phyloP scores from a whole-genome alignment of 192 early-diverging fungal genomes.

The Phlyctochytrium bullatum region DNA sequence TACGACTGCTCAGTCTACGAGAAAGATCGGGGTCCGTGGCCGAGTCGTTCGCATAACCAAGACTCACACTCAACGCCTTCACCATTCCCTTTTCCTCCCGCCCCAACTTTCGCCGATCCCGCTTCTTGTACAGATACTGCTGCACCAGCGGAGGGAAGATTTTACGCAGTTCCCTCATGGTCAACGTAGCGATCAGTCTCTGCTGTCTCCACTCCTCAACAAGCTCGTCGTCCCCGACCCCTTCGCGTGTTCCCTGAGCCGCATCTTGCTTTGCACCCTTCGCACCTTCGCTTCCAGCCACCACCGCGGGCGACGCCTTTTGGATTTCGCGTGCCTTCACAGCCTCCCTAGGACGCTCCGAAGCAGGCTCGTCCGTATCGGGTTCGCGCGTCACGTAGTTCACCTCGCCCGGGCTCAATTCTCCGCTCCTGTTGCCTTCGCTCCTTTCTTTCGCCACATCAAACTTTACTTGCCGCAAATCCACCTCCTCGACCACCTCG shows the following conservation, averaged over 20 bases:
- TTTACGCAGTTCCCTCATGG: constrained; percentile 39
- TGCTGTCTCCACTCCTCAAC: constrained; percentile 35
- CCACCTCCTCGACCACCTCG: neutral
- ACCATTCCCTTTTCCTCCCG: neutral
- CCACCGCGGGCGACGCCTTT: neutral
- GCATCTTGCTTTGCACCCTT: neutral
- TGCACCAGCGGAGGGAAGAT: constrained; percentile 37
- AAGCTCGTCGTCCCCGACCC: constrained; percentile 2
- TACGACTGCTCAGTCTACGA: too few species aligned
- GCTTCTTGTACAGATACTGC: constrained; percentile 14
- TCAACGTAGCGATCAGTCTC: constrained; percentile 29
- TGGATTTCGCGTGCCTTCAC: too few species aligned
- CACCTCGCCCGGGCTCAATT: neutral
- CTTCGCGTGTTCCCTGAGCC: neutral
- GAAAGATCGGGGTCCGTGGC: too few species aligned
- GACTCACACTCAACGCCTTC: too few species aligned
- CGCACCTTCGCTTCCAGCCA: neutral
- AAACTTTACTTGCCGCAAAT: neutral
- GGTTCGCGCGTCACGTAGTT: neutral
- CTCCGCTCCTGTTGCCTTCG: too few species aligned
- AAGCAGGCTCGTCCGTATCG: neutral
- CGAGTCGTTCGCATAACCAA: too few species aligned
- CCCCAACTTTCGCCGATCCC: neutral
- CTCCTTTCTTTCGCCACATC: neutral
- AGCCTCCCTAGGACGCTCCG: neutral